phyloP scores from a whole-genome alignment of 768 basidiomycete genomes.

The Pisolithus tinctorius region DNA sequence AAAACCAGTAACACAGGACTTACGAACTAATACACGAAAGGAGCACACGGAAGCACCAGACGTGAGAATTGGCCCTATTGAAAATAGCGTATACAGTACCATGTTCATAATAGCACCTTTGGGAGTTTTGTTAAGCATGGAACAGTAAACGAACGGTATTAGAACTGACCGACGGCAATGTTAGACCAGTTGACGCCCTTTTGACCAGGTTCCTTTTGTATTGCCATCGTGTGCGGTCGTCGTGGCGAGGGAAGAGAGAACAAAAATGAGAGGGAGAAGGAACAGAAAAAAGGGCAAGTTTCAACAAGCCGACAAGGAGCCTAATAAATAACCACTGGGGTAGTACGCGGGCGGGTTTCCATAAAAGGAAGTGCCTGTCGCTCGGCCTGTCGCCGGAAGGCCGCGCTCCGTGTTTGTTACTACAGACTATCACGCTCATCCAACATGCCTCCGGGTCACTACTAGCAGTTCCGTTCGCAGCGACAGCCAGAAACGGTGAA shows the following conservation, averaged over 20 bases:
- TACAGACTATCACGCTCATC: too few species aligned
- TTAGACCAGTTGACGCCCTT: constrained; percentile 93
- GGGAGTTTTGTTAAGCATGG: constrained; percentile 13
- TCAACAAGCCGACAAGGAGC: background rate
- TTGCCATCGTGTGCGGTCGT: constrained; percentile 51
- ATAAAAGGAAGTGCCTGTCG: background rate
- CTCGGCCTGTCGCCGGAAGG: background rate
- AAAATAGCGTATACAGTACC: constrained; percentile 50
- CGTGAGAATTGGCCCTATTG: constrained; percentile 9
- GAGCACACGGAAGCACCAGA: background rate
- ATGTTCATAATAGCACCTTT: constrained; percentile 97
- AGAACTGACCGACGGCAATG: constrained; percentile 79
- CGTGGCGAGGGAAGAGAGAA: constrained; percentile 7
- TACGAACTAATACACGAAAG: constrained; percentile 38
- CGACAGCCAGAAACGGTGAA: too few species aligned
- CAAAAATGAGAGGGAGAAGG: background rate
- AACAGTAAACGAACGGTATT: constrained; percentile 7
- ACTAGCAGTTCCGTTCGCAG: too few species aligned
- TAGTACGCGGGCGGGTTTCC: background rate
- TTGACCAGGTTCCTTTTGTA: constrained; percentile 81
- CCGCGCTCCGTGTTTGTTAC: too few species aligned
- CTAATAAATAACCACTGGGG: background rate
- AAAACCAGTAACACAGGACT: constrained; percentile 6
- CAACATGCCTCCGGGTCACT: too few species aligned
- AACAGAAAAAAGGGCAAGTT: constrained; percentile 1